These are phyloP conservation scores for Tillandsia fasciculata DNA, from an alignment of 176 grass and related monocot genomes.

Conservation along the genomic window DNA sequence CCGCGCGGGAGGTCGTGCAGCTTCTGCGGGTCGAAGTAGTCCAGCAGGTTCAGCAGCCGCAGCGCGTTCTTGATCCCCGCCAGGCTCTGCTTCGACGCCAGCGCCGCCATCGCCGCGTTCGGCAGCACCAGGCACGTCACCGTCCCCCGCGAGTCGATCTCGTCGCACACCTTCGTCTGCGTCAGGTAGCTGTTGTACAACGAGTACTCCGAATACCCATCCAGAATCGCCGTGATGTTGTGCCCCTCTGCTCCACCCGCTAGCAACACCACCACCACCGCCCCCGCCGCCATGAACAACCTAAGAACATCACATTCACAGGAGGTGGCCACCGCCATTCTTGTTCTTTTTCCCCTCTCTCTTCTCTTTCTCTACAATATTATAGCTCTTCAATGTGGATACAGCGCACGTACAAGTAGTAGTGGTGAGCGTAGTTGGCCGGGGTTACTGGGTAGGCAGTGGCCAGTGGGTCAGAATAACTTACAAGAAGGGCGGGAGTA, in stretches of 20 bases:
- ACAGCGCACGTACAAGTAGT: background rate
- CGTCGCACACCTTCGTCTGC: constrained; percentile 91
- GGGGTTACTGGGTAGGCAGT: too few species aligned
- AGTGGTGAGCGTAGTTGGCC: background rate
- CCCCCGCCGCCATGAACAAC: too few species aligned
- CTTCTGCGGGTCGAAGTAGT: constrained; percentile 92
- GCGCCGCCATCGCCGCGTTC: constrained; percentile 77
- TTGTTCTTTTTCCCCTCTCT: too few species aligned
- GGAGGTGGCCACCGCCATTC: too few species aligned
- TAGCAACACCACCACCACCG: too few species aligned
- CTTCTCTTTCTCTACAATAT: too few species aligned
- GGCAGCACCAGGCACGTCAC: constrained; percentile 80
- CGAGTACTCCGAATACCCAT: constrained; percentile 61
- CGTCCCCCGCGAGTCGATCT: constrained; percentile 77
- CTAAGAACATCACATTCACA: too few species aligned
- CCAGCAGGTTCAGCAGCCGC: constrained; percentile 77
- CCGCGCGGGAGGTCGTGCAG: constrained; percentile 66
- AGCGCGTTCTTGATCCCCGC: constrained; percentile 83
- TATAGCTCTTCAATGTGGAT: too few species aligned
- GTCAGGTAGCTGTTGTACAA: constrained; percentile 83
- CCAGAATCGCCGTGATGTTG: constrained; percentile 85
- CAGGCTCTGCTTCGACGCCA: constrained; percentile 65
- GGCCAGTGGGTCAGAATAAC: background rate
- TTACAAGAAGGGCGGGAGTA: constrained; percentile 18
- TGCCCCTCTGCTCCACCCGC: constrained; percentile 16